phyloP scores from a whole-genome alignment of 2,329 filamentous ascomycete species.

The Fusarium albidum region DNA sequence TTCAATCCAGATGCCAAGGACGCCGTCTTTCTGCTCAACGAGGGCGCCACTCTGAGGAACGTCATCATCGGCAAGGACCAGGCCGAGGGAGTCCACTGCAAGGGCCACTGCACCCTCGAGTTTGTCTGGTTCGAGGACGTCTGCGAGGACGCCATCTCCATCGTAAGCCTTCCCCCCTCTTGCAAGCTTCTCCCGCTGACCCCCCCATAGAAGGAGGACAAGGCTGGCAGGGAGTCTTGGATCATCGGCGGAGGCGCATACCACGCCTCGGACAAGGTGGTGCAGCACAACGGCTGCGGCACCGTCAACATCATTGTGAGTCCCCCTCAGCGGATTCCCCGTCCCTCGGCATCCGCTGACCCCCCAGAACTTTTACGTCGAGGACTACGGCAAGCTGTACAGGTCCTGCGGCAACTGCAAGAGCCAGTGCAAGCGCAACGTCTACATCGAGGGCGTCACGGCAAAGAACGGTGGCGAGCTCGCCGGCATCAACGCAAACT shows the following conservation, averaged over 20 bases:
- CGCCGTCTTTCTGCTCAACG: conserved; percentile 60
- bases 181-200: conserved; percentile 37
- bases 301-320: conserved; percentile 45
- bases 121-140: conserved; percentile 51
- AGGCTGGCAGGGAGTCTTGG: conserved; percentile 45
- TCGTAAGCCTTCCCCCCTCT: conserved; percentile 32
- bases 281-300: conserved; percentile 53
- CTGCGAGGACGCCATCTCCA: conserved; percentile 47
- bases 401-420: conserved; percentile 52
- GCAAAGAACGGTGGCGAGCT: conserved; percentile 31
- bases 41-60: conserved; percentile 58
- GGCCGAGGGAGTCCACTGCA: conserved; percentile 59
- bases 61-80: conserved; percentile 60
- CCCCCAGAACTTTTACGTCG: conserved; percentile 30
- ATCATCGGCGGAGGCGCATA: conserved; percentile 54
- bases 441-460: conserved; percentile 21
- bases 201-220: conserved; percentile 18
- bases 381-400: conserved; percentile 57
- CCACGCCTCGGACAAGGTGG: conserved; percentile 49
- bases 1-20: conserved; percentile 41
- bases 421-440: conserved; percentile 24
- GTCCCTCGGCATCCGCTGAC: too few species aligned
- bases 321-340: too few species aligned
- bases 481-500: conserved; percentile 31
- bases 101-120: conserved; percentile 51